phyloP scores from a whole-genome alignment of 169 alveolate species.

The Babesia sp. region DNA sequence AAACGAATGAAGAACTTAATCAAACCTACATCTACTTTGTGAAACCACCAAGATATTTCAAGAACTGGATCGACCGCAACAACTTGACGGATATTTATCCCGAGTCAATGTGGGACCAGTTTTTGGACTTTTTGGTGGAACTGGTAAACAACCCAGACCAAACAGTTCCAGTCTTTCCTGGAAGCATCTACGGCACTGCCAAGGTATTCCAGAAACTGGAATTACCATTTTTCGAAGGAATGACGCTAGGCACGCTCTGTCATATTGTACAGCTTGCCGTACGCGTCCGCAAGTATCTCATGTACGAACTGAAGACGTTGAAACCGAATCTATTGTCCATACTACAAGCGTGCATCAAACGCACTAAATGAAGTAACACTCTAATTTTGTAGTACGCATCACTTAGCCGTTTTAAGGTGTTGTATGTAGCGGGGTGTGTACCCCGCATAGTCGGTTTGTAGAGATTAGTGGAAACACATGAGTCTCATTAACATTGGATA shows the following conservation, averaged over 20 bases:
- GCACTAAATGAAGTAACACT: slow-evolving; percentile 18
- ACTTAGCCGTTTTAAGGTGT: no score
- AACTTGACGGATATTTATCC: slow-evolving; percentile 69
- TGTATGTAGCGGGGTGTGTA: not conserved
- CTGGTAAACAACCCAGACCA: slow-evolving; percentile 64
- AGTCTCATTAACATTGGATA: not conserved
- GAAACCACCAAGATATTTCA: slow-evolving; percentile 54
- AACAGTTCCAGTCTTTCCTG: slow-evolving; percentile 69
- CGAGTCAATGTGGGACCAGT: slow-evolving; percentile 68
- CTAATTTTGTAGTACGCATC: not conserved
- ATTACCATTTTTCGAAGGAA: slow-evolving; percentile 72
- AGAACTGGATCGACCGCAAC: slow-evolving; percentile 71
- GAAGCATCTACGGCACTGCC: slow-evolving; percentile 82
- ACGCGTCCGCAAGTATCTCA: slow-evolving; percentile 51
- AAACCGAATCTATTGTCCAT: slow-evolving; percentile 43
- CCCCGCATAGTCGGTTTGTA: not conserved
- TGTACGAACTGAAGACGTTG: slow-evolving; percentile 61
- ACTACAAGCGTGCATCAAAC: slow-evolving; percentile 30
- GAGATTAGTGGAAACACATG: not conserved
- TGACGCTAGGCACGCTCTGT: slow-evolving; percentile 76
- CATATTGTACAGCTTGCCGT: slow-evolving; percentile 80
- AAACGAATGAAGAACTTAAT: slow-evolving; percentile 50
- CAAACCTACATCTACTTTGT: slow-evolving; percentile 68
- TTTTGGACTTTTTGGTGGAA: slow-evolving; percentile 66
- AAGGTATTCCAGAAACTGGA: slow-evolving; percentile 69